Conservation (phyloP, 352 stramenopile species). For the Pythium rhizo-oryzae region DNA sequence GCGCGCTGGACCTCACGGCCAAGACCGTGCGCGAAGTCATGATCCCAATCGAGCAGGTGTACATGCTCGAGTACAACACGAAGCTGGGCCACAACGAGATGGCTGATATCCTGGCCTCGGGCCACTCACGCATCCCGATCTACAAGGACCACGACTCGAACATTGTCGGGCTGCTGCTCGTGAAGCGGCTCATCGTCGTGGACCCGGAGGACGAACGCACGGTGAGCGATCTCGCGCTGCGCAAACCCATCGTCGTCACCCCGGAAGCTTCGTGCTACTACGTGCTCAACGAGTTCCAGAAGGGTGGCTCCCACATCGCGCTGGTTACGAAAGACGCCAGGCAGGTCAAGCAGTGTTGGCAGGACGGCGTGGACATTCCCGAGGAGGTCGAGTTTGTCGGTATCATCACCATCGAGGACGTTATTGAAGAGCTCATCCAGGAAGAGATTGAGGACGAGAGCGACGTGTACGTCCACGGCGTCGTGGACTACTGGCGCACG, state of each 20-base stretch:
- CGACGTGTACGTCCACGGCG: conserved; percentile 65
- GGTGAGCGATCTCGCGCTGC: conserved; percentile 65
- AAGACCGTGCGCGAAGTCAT: conserved; percentile 89
- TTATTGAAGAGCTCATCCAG: conserved; percentile 90
- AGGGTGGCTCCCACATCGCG: conserved; percentile 82
- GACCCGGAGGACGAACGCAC: conserved; percentile 75
- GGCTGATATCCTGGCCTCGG: conserved; percentile 81
- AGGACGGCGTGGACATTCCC: conserved; percentile 43
- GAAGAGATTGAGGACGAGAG: conserved; percentile 92
- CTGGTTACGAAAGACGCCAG: conserved; percentile 66
- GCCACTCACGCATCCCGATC: conserved; percentile 90
- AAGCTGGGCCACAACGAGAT: conserved; percentile 74
- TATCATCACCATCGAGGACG: conserved; percentile 92
- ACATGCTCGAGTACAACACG: conserved; percentile 84
- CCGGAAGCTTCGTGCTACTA: conserved; percentile 85
- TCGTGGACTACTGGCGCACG: conserved; percentile 59
- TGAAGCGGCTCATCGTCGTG: conserved; percentile 91
- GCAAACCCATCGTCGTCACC: conserved; percentile 80
- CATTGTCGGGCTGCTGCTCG: conserved; percentile 86
- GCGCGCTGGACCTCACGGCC: conserved; percentile 84
- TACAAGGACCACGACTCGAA: conserved; percentile 73
- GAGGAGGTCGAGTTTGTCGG: conserved; percentile 67
- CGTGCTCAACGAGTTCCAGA: conserved; percentile 93
- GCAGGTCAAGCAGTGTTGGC: conserved; percentile 58
- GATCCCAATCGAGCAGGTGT: conserved; percentile 88